Evolutionary conservation across 306 rosid genomes (phyloP).

Genomic region (Glycine latifolia): DNA sequence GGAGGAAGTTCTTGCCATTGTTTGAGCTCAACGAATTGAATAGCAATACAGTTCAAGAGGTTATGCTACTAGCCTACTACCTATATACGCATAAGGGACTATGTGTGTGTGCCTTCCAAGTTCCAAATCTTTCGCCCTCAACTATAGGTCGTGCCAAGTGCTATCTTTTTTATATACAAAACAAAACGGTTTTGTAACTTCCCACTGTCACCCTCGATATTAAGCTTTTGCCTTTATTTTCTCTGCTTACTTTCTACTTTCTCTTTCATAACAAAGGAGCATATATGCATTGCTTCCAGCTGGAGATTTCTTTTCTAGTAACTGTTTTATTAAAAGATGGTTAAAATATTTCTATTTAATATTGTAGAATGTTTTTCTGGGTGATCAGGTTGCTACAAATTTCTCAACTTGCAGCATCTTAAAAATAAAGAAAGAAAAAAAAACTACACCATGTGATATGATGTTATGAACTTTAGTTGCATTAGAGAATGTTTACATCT

Average conservation of each 20-base stretch:
- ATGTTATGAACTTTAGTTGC: slow-evolving; percentile 45
- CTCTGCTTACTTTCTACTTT: slow-evolving; percentile 55
- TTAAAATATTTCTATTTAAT: slow-evolving; percentile 33
- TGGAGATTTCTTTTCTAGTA: slow-evolving; percentile 58
- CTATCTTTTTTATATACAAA: slow-evolving; percentile 41
- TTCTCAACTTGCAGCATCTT: slow-evolving; percentile 44
- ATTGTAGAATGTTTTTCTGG: neutral
- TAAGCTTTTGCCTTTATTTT: slow-evolving; percentile 52
- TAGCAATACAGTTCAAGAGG: neutral
- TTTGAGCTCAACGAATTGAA: slow-evolving; percentile 37
- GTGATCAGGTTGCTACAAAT: neutral
- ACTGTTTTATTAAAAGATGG: slow-evolving; percentile 31
- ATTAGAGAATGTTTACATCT: slow-evolving; percentile 40
- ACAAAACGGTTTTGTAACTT: slow-evolving; percentile 32
- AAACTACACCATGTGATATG: slow-evolving; percentile 42
- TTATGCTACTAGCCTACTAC: slow-evolving; percentile 28
- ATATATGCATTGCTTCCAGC: slow-evolving; percentile 85
- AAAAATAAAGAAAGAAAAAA: slow-evolving; percentile 27
- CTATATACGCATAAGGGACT: slow-evolving; percentile 41
- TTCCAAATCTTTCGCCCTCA: slow-evolving; percentile 43
- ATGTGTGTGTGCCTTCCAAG: slow-evolving; percentile 25
- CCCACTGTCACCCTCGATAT: slow-evolving; percentile 45
- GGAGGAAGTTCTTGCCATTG: slow-evolving; percentile 58
- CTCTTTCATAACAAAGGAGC: slow-evolving; percentile 60
- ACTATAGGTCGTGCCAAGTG: slow-evolving; percentile 45